Base-by-base conservation (phyloP, 2,329 filamentous ascomycete genomes). In the Graphiopsis chlorocephala region DNA sequence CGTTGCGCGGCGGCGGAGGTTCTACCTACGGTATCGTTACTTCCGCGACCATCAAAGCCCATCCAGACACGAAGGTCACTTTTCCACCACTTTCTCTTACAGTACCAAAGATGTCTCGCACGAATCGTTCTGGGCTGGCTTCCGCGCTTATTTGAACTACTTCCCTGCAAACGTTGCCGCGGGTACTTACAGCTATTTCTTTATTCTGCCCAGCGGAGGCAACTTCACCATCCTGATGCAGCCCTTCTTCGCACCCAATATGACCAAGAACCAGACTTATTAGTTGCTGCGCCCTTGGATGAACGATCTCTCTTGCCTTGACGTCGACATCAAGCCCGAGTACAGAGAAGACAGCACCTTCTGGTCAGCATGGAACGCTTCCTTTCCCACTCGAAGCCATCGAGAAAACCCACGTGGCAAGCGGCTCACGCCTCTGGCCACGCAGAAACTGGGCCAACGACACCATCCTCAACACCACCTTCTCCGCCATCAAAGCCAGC, bases 1-100 rank as follows among this genome's bases (percentile, higher is more conserved):
- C 71, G 23, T 64, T 74, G n/a, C 66, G 65, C 52, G 86, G 85
- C 11, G 71, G 72, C 12, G 72, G 70, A 11, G 70, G 67, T 5
- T 68, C 65, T 59, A 68, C 65, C 7, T 73, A 74, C 33, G 72
- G 69, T n/a, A 69, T 74, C 53, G 68, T 73, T 35, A 74, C 72
- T 1, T 64, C 61, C 17, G 61, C 56, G 14, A 47, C 52, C 42
- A 50, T 57, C 20, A 33, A 48, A 17, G 61, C 47, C 3, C 38
- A 47, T 42, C 20, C 56, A 17, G 70, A 71, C 26, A 42, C 59
- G 25, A 63, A 65, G 17, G 63, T 68, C 15, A 67, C 62, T 31
- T 63, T 31, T 63, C 67, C 45, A 65, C 63, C 20, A 42, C 60
- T 28, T 63, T 63, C 53, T 20, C 38, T 33, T 61, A 65, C 50